Conservation (phyloP, 176 grass and related monocot species). For the Hordeum marinum region DNA sequence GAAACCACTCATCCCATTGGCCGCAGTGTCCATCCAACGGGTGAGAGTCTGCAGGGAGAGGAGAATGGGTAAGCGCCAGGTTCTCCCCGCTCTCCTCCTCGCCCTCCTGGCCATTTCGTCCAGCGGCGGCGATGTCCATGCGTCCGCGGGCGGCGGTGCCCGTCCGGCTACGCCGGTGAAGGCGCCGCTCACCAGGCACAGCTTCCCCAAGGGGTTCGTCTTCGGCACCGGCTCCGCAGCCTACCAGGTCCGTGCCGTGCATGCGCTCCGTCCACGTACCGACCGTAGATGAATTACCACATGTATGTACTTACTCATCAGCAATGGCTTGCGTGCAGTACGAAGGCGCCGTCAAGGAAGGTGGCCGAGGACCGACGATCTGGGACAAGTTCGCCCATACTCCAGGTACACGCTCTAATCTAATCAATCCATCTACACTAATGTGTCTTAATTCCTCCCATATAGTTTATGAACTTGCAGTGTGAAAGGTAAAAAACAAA, state of each 20-base stretch:
- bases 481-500: no score
- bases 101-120: constrained; percentile 3
- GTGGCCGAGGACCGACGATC: constrained; percentile 41
- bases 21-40: no score
- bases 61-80: not conserved
- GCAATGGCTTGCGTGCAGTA: constrained; percentile 18
- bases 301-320: not conserved
- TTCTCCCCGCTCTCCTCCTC: constrained; percentile 11
- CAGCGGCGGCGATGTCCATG: not conserved
- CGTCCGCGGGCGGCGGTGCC: not conserved
- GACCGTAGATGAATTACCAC: no score
- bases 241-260: constrained; percentile 32
- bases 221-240: constrained; percentile 50
- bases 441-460: no score
- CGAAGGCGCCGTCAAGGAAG: constrained; percentile 45
- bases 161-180: not conserved
- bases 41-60: not conserved
- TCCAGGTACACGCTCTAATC: constrained; percentile 18
- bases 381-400: constrained; percentile 59
- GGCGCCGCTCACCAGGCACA: constrained; percentile 15
- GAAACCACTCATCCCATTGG: no score
- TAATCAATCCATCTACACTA: no score
- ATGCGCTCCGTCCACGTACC: no score
- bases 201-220: constrained; percentile 49
- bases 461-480: no score